A percentile compares a stretch with the other conserved stretches of the same genome.
These are phyloP conservation scores for Phytophthora ramorum DNA, from an alignment of 352 stramenopile species.

Conservation along the genomic window DNA sequence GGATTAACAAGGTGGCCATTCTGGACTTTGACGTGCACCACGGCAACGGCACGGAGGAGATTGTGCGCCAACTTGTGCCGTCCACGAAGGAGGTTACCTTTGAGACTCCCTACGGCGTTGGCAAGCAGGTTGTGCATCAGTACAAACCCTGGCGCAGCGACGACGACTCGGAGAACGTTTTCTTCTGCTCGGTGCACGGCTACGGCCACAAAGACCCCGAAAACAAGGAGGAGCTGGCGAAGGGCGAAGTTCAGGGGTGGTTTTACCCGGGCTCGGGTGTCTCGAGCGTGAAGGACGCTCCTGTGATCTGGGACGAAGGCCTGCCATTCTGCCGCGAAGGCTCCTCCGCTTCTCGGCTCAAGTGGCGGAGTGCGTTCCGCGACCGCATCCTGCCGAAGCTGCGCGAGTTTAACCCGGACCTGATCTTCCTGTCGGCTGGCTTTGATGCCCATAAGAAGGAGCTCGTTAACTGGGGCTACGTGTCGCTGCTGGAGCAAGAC, in stretches of 20 bases:
- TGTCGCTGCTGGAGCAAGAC: conserved; percentile 81
- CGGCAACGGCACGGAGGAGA: conserved; percentile 98
- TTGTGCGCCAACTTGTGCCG: conserved; percentile 94
- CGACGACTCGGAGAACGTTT: conserved; percentile 94
- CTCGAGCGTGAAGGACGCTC: conserved; percentile 43
- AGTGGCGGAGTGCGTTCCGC: conserved; percentile 81
- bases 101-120: conserved; percentile 92
- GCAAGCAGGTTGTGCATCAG: conserved; percentile 80
- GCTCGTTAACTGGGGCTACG: conserved; percentile 82
- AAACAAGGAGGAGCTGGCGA: conserved; percentile 43
- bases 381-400: conserved; percentile 69
- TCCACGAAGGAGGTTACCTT: conserved; percentile 79
- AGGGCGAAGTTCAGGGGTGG: conserved; percentile 56
- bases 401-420: conserved; percentile 65
- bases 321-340: conserved; percentile 60
- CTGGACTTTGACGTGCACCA: conserved; percentile 99
- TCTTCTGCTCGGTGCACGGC: conserved; percentile 94
- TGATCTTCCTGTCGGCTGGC: conserved; percentile 85
- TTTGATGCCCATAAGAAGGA: conserved; percentile 87
- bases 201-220: conserved; percentile 81
- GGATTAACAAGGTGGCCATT: conserved; percentile 95
- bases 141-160: conserved; percentile 98
- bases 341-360: conserved; percentile 63
- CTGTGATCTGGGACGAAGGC: conserved; percentile 75
- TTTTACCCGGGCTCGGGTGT: conserved; percentile 84